A percentile compares a stretch with the other conserved stretches of the same genome.
These are phyloP conservation scores for Eucalyptus erythrocorys DNA, from an alignment of 345 rosid genomes.

Conservation along the genomic window DNA sequence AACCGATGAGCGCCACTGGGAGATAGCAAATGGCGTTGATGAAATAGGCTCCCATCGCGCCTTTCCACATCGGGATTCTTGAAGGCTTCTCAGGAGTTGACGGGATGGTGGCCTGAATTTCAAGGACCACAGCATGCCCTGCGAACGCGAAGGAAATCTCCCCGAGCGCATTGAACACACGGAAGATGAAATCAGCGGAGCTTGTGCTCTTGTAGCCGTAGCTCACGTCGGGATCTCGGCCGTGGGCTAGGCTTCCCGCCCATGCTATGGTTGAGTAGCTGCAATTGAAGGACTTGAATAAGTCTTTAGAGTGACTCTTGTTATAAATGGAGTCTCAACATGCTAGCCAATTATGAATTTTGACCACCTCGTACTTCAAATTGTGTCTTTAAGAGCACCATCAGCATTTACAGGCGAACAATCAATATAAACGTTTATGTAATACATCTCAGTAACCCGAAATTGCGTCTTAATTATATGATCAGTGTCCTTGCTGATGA, in stretches of 20 bases:
- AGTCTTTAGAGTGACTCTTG: neutral
- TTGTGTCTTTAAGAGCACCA: neutral
- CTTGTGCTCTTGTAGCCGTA: constrained; percentile 44
- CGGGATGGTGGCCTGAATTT: constrained; percentile 94
- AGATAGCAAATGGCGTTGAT: constrained; percentile 85
- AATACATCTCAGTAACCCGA: neutral
- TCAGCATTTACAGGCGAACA: neutral
- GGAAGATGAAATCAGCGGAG: constrained; percentile 42
- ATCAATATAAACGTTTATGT: neutral
- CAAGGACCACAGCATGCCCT: constrained; percentile 86
- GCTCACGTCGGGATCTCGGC: constrained; percentile 46
- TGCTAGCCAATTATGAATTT: neutral
- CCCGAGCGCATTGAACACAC: constrained; percentile 77
- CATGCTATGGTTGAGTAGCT: constrained; percentile 96
- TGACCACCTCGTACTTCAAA: neutral
- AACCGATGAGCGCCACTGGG: constrained; percentile 85
- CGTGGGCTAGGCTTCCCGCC: constrained; percentile 64
- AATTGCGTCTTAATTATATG: neutral
- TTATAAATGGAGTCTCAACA: neutral
- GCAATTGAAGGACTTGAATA: neutral
- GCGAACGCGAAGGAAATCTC: constrained; percentile 87
- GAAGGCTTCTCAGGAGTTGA: constrained; percentile 85
- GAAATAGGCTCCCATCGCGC: constrained; percentile 69
- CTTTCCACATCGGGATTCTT: constrained; percentile 85
- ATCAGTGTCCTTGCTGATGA: neutral